These are phyloP conservation scores for Termitomyces sp. DNA, from an alignment of 768 basidiomycete genomes.

Conservation along the genomic window DNA sequence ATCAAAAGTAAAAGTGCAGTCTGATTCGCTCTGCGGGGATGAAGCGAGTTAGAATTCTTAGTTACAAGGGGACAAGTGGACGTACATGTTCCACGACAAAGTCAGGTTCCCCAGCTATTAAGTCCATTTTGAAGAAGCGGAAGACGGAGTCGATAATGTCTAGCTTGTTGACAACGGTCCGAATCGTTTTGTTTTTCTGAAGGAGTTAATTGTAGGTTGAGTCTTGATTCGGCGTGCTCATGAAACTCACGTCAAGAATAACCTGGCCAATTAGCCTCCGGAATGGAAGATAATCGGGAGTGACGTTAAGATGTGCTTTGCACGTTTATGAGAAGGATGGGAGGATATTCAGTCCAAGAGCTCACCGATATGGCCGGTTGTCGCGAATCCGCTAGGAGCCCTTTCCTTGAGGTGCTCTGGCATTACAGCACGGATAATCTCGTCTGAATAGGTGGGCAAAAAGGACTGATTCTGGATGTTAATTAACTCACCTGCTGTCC, in stretches of 20 bases:
- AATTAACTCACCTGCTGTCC: conserved; percentile 66
- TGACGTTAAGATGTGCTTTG: conserved; percentile 87
- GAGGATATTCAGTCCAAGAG: not conserved
- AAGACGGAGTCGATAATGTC: conserved; percentile 82
- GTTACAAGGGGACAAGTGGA: not conserved
- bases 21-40: conserved; percentile 67
- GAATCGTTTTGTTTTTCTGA: conserved; percentile 82
- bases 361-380: conserved; percentile 88
- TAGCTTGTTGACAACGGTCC: conserved; percentile 94
- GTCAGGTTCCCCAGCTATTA: conserved; percentile 87
- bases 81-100: conserved; percentile 85
- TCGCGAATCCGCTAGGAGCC: conserved; percentile 83
- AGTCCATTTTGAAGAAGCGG: conserved; percentile 95
- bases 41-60: not conserved
- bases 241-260: conserved; percentile 72
- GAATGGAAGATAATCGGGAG: conserved; percentile 88
- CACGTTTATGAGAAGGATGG: not conserved
- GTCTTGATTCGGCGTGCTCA: not conserved
- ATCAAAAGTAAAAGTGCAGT: conserved; percentile 89
- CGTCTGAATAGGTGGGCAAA: conserved; percentile 51
- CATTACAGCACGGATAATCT: conserved; percentile 78
- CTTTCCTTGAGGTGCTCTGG: conserved; percentile 76
- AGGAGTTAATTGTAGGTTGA: not conserved
- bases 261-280: conserved; percentile 90
- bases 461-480: not conserved